phyloP scores from a whole-genome alignment of 2,329 filamentous ascomycete species.

The Thelonectria discophora region DNA sequence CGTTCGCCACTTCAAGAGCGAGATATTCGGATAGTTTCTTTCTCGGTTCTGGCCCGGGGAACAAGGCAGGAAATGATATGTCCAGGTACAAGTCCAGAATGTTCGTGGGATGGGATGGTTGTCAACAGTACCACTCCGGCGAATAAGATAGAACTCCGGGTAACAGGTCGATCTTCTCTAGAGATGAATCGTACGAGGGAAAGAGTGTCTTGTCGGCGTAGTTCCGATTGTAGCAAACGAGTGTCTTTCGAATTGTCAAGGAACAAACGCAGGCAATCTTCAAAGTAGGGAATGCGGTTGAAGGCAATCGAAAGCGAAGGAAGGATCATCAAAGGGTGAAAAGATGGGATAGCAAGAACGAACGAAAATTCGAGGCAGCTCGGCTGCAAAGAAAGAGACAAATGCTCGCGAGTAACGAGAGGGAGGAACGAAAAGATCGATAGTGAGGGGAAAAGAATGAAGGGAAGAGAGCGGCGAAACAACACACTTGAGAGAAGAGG shows the following conservation, averaged over 20 bases:
- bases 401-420: constrained; percentile 18
- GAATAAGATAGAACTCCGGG: constrained; percentile 1
- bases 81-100: neutral
- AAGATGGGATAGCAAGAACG: constrained; percentile 14
- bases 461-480: constrained; percentile 27
- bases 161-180: neutral
- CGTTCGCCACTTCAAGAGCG: constrained; percentile 27
- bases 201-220: constrained; percentile 3
- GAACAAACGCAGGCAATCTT: constrained; percentile 30
- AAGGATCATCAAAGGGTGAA: constrained; percentile 23
- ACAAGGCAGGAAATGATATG: neutral
- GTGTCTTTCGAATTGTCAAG: constrained; percentile 1
- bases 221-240: constrained; percentile 2
- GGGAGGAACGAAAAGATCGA: constrained; percentile 33
- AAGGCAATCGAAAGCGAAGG: constrained; percentile 22
- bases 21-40: constrained; percentile 7
- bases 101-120: constrained; percentile 23
- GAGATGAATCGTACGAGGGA: constrained; percentile 12
- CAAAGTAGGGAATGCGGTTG: constrained; percentile 36
- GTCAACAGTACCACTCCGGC: constrained; percentile 23
- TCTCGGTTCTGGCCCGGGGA: constrained; percentile 13
- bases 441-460: constrained; percentile 32
- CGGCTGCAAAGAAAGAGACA: constrained; percentile 29
- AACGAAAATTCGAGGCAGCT: constrained; percentile 36
- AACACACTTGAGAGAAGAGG: constrained; percentile 8